Evolutionary conservation across 2,329 filamentous ascomycete species (phyloP).

Genomic region (Camptophora hylomeconis): DNA sequence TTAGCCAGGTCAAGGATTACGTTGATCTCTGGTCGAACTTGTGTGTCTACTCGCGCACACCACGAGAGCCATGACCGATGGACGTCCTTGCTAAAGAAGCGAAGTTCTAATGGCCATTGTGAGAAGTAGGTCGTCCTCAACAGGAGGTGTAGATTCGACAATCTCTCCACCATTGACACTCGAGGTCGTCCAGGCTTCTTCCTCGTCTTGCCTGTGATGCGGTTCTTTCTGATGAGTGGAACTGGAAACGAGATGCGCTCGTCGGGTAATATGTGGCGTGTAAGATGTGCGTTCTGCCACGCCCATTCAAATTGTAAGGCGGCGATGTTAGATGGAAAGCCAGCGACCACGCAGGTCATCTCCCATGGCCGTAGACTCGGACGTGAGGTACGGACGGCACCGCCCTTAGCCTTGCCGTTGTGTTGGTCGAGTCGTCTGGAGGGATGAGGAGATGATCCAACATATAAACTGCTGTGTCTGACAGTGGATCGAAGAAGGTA

Average conservation of each 20-base stretch:
- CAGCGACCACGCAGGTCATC: slow-evolving; percentile 73
- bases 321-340: slow-evolving; percentile 75
- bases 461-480: slow-evolving; percentile 57
- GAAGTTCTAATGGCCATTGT: slow-evolving; percentile 68
- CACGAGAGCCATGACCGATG: slow-evolving; percentile 54
- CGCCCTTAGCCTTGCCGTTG: slow-evolving; percentile 73
- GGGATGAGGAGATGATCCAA: slow-evolving; percentile 85
- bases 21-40: slow-evolving; percentile 36
- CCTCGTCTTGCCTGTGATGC: slow-evolving; percentile 25
- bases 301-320: slow-evolving; percentile 97
- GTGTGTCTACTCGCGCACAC: slow-evolving; percentile 36
- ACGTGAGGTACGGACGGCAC: slow-evolving; percentile 62
- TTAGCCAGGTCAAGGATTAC: slow-evolving; percentile 39
- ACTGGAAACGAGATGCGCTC: slow-evolving; percentile 23
- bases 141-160: slow-evolving; percentile 72
- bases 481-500: slow-evolving; percentile 81
- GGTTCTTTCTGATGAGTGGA: slow-evolving; percentile 11
- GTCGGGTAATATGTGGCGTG: slow-evolving; percentile 59
- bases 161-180: slow-evolving; percentile 50
- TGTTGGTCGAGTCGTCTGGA: slow-evolving; percentile 76
- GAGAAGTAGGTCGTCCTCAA: slow-evolving; percentile 67
- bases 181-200: slow-evolving; percentile 44
- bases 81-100: slow-evolving; percentile 64
- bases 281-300: slow-evolving; percentile 71
- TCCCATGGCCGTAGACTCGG: slow-evolving; percentile 70